Percentiles rank a stretch among this genome's conserved stretches.
phyloP scores from a whole-genome alignment of 2,329 filamentous ascomycete species.

The Trichoderma endophyticum region DNA sequence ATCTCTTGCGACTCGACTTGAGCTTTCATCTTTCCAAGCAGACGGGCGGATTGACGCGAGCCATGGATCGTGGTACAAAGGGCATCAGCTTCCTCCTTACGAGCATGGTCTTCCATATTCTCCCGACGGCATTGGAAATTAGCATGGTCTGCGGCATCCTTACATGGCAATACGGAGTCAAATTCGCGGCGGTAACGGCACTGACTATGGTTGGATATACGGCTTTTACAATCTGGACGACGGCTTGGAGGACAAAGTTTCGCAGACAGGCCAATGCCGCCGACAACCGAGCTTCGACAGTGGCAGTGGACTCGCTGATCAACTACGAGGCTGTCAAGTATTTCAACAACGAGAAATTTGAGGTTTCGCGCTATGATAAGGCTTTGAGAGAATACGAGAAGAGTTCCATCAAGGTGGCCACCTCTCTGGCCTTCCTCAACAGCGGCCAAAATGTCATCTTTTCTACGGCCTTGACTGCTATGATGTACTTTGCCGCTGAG shows the following conservation, averaged over 20 bases:
- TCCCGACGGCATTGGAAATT: slow-evolving; percentile 92
- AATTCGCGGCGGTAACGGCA: slow-evolving; percentile 88
- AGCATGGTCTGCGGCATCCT: slow-evolving; percentile 93
- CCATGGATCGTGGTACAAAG: slow-evolving; percentile 95
- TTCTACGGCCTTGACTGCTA: slow-evolving; percentile 84
- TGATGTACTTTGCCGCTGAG: slow-evolving; percentile 96
- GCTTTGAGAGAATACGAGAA: slow-evolving; percentile 84
- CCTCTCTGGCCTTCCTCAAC: slow-evolving; percentile 88
- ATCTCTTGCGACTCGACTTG: slow-evolving; percentile 82
- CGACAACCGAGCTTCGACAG: slow-evolving; percentile 91
- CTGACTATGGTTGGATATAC: slow-evolving; percentile 91
- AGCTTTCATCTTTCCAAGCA: slow-evolving; percentile 93
- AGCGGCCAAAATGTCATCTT: slow-evolving; percentile 97
- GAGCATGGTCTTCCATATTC: slow-evolving; percentile 97
- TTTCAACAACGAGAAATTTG: slow-evolving; percentile 98
- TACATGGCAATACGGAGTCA: slow-evolving; percentile 89
- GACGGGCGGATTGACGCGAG: slow-evolving; percentile 88
- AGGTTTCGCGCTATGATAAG: slow-evolving; percentile 85
- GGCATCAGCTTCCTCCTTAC: slow-evolving; percentile 96
- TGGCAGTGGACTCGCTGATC: slow-evolving; percentile 93
- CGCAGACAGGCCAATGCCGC: slow-evolving; percentile 91
- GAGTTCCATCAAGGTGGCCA: slow-evolving; percentile 94
- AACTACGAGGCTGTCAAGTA: slow-evolving; percentile 99
- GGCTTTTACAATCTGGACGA: slow-evolving; percentile 95
- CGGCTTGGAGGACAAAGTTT: slow-evolving; percentile 96